Base-by-base conservation (phyloP, 306 rosid species). In the Hippophae tibetana region DNA sequence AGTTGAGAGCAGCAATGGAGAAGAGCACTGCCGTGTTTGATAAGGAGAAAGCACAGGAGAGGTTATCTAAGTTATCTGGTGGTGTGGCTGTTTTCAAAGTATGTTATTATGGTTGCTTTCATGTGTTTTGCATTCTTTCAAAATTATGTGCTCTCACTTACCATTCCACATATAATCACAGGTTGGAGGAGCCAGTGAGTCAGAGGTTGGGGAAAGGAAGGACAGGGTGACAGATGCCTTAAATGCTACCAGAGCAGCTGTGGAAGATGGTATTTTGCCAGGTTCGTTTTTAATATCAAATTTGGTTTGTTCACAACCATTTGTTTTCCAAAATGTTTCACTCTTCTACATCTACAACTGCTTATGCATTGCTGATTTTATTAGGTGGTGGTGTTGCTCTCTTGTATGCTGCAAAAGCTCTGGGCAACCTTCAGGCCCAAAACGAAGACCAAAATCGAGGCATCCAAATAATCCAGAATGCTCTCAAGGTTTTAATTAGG, bases 81-180 rank as follows among this genome's bases (percentile, higher is more conserved):
- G 99, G 99, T 71, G 96, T 92, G 41, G 99, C 99, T 47, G 83
- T 92, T 61, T 87, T 92, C 82, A 92, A 88, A 80, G 99, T 92
- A 76, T 54, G 67, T 49, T 42, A 23, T 61, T 42, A 52, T 42
- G 42, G 6, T 47, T 63, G 11, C 60, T 71, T n/a, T 31, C 63
- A 43, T 14, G 9, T 42, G 25, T 23, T 12, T 9, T 43, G 12
- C 43, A 18, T 56, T 57, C 38, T 31, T 31, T 31, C 38, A 31
- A 31, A 4, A 2, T 67, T 52, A 26, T 63, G n/a, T 41, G 56
- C 66, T 51, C 58, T 69, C 18, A 46, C 62, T 7, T 40, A 13
- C 51, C 43, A 54, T 3, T 45, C 25, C 58, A 59, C 46, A 50
- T 41, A 43, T 61, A 54, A 14, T 44, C 12, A 60, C 79, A 90